Evolutionary conservation across 495 filamentous ascomycete genomes (phyloP).

Genomic region (Podospora anserina): DNA sequence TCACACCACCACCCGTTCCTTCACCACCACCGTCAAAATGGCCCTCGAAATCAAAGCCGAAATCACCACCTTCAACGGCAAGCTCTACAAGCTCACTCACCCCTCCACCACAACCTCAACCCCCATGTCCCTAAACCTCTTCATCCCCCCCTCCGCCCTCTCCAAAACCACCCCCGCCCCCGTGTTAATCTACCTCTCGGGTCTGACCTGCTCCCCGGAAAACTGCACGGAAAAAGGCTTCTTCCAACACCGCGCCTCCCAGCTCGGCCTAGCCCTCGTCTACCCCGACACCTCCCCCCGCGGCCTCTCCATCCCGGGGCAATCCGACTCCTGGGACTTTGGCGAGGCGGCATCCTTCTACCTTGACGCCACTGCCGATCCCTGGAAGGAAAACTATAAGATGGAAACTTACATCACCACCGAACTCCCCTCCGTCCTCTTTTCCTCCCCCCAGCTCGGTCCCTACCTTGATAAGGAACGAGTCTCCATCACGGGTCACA

Average conservation of each 20-base stretch:
- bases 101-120: constrained; percentile 65
- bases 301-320: constrained; percentile 71
- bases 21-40: constrained; percentile 48
- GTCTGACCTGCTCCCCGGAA: constrained; percentile 90
- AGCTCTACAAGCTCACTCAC: constrained; percentile 90
- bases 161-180: constrained; percentile 59
- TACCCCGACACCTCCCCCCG: constrained; percentile 95
- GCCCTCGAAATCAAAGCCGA: constrained; percentile 80
- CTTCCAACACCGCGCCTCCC: constrained; percentile 76
- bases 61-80: constrained; percentile 90
- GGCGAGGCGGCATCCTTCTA: constrained; percentile 92
- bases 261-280: constrained; percentile 78
- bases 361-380: constrained; percentile 76
- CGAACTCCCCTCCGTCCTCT: constrained; percentile 77
- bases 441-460: constrained; percentile 52
- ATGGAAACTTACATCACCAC: constrained; percentile 89
- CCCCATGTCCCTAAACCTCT: constrained; percentile 68
- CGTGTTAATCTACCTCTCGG: constrained; percentile 90
- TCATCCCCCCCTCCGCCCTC: constrained; percentile 61
- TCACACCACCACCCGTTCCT: not conserved
- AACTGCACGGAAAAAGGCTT: constrained; percentile 97
- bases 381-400: constrained; percentile 71
- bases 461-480: constrained; percentile 60
- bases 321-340: constrained; percentile 86
- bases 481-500: constrained; percentile 85